phyloP scores from a whole-genome alignment of 805 yeast genomes.

The Henningerozyma blattae region DNA sequence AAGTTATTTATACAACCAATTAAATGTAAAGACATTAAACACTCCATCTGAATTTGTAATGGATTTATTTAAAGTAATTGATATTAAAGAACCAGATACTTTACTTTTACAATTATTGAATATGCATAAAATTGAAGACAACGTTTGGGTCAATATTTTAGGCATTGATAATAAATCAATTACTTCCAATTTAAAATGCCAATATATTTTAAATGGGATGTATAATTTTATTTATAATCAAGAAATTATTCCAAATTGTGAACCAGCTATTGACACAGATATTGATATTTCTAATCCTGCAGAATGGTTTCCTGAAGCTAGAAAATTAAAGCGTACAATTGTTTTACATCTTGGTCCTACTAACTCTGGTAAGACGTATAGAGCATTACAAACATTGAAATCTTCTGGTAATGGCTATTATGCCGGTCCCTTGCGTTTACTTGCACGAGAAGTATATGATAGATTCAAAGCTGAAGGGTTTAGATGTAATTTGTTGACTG shows the following conservation, averaged over 20 bases:
- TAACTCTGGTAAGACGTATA: constrained; percentile 87
- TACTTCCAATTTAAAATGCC: constrained; percentile 5
- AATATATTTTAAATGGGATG: constrained; percentile 7
- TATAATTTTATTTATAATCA: constrained; percentile 14
- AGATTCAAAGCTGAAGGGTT: constrained; percentile 55
- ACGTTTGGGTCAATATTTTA: constrained; percentile 7
- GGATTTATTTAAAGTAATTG: not conserved
- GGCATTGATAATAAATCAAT: not conserved
- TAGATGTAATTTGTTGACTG: constrained; percentile 78
- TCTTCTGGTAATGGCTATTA: constrained; percentile 65
- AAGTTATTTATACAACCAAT: constrained; percentile 8
- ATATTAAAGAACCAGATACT: not conserved
- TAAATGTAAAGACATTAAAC: constrained; percentile 1
- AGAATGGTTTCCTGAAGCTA: constrained; percentile 78
- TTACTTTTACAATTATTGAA: constrained; percentile 1
- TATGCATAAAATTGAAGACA: constrained; percentile 4
- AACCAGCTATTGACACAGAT: constrained; percentile 10
- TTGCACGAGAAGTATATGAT: constrained; percentile 88
- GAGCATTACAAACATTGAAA: constrained; percentile 60
- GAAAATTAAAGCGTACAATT: constrained; percentile 65
- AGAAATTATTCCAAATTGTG: constrained; percentile 13
- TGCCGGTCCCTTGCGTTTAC: constrained; percentile 86
- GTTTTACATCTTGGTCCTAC: constrained; percentile 98
- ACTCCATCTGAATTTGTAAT: not conserved
- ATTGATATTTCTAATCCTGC: constrained; percentile 47